Conservation (phyloP, 2,329 filamentous ascomycete species). For the Pseudogymnoascus sp. region DNA sequence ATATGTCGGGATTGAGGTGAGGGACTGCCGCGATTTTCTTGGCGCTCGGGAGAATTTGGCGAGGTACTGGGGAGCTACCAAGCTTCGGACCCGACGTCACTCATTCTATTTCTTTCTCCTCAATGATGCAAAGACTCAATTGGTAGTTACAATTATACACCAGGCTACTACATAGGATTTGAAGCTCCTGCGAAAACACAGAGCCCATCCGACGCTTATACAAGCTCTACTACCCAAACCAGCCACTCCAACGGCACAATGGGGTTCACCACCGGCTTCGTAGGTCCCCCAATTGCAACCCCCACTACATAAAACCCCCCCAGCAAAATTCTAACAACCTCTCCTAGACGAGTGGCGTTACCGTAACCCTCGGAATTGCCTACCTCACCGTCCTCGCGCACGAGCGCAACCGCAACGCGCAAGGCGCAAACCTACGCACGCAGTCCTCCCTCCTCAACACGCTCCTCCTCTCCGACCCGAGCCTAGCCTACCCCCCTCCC, state of each 20-base stretch:
- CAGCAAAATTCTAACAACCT: conserved; percentile 13
- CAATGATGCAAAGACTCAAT: background rate
- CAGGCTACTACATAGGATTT: background rate
- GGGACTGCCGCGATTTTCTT: conserved; percentile 11
- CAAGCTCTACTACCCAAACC: background rate
- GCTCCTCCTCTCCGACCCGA: conserved; percentile 38
- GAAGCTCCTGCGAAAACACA: background rate
- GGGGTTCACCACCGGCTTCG: conserved; percentile 69
- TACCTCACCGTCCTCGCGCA: conserved; percentile 66
- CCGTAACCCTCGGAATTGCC: conserved; percentile 63
- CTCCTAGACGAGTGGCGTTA: conserved; percentile 62
- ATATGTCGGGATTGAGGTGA: conserved; percentile 9
- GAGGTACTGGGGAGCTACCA: conserved; percentile 9
- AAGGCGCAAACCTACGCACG: conserved; percentile 47
- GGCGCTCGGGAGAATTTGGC: conserved; percentile 17
- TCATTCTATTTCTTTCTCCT: background rate
- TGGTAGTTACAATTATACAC: background rate
- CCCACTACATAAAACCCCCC: background rate
- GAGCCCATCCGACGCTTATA: background rate
- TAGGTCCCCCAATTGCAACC: conserved; percentile 35
- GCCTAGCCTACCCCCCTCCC: conserved; percentile 30
- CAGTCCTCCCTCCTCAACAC: conserved; percentile 47
- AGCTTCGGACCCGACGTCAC: conserved; percentile 1
- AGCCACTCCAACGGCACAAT: conserved; percentile 34
- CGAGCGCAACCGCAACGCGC: conserved; percentile 55